Evolutionary conservation across 768 basidiomycete species (phyloP).

Genomic region (Cystobasidium tubakii): DNA sequence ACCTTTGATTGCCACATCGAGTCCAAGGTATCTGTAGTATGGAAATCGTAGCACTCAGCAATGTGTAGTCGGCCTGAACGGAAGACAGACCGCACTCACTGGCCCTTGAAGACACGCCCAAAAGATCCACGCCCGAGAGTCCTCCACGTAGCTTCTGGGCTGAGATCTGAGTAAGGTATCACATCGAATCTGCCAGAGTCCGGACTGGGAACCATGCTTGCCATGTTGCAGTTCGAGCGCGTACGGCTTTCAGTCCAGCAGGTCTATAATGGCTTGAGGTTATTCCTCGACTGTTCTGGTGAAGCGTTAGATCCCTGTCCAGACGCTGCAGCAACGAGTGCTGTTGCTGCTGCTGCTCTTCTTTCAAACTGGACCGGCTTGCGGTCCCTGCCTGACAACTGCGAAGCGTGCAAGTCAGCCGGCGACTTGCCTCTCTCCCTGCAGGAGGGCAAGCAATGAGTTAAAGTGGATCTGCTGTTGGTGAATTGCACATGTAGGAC

Average conservation of each 20-base stretch:
- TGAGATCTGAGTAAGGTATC: slow-evolving; percentile 39
- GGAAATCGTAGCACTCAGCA: background rate
- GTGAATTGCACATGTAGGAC: no score
- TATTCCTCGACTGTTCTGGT: no score
- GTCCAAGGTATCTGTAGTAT: slow-evolving; percentile 74
- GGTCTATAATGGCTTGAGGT: background rate
- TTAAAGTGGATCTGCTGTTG: background rate
- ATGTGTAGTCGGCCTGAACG: background rate
- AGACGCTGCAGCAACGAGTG: no score
- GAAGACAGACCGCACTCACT: background rate
- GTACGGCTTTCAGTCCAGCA: no score
- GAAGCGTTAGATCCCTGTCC: no score
- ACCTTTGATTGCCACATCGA: slow-evolving; percentile 83
- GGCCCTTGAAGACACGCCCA: slow-evolving; percentile 83
- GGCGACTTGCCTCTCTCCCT: background rate
- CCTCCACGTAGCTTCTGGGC: slow-evolving; percentile 38
- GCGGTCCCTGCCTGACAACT: background rate
- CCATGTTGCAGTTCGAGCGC: background rate
- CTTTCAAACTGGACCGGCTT: background rate
- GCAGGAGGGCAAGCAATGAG: background rate
- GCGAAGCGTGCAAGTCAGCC: background rate
- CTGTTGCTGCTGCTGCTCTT: background rate
- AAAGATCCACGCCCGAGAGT: slow-evolving; percentile 79
- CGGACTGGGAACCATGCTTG: slow-evolving; percentile 20
- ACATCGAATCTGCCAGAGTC: slow-evolving; percentile 37